These are phyloP conservation scores for Monotropa hypopitys DNA, from an alignment of 179 eudicot species.

Conservation along the genomic window DNA sequence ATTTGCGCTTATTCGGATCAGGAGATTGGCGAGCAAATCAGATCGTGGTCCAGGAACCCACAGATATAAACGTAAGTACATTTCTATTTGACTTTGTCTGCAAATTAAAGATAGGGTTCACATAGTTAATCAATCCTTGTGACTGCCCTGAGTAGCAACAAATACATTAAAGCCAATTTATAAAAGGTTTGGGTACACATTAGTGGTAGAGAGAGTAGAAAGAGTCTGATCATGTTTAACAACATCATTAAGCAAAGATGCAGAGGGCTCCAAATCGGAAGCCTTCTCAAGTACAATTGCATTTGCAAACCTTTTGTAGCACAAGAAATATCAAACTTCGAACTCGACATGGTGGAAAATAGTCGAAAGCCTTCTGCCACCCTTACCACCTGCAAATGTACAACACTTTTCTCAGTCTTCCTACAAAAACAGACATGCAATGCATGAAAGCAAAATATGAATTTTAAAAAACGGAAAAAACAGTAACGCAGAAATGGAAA, in stretches of 20 bases:
- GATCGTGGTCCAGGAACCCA: too few relatives aligned
- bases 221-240: not conserved
- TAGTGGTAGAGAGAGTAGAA: not conserved
- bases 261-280: not conserved
- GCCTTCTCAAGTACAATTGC: not conserved
- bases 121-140: not conserved
- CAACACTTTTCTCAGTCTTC: not conserved
- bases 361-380: constrained; percentile 69
- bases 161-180: not conserved
- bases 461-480: not conserved
- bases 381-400: constrained; percentile 56
- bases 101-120: not conserved
- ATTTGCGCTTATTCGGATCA: too few relatives aligned
- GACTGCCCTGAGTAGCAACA: not conserved
- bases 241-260: not conserved
- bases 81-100: not conserved
- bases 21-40: too few relatives aligned
- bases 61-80: not conserved
- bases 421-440: not conserved
- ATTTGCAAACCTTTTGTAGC: constrained; percentile 46
- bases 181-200: not conserved
- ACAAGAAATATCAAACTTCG: constrained; percentile 40
- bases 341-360: constrained; percentile 74
- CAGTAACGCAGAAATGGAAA: not conserved
- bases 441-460: not conserved